Evolutionary conservation across 2,329 filamentous ascomycete genomes (phyloP).

Genomic region (Aspergillus arachidicola): DNA sequence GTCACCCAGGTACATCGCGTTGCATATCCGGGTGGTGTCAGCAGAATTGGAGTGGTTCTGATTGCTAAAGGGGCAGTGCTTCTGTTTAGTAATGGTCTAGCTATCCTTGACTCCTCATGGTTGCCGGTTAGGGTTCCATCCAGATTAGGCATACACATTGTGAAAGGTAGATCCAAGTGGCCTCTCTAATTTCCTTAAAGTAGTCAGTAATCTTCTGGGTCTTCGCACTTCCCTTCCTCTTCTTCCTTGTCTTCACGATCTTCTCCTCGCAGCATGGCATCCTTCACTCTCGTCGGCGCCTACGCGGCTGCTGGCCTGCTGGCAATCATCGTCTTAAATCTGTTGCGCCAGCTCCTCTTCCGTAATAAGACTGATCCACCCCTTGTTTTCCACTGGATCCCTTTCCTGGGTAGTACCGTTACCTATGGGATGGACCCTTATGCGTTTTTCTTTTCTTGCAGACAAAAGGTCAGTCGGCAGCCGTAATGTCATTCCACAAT

Average conservation of each 20-base stretch:
- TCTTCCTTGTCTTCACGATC: not conserved
- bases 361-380: conserved; percentile 68
- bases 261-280: conserved; percentile 18
- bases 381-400: conserved; percentile 79
- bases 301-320: conserved; percentile 17
- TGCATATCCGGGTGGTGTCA: conserved; percentile 11
- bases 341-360: conserved; percentile 22
- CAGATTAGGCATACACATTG: not conserved
- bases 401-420: conserved; percentile 52
- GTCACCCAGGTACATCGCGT: not conserved
- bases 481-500: not conserved
- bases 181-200: not conserved
- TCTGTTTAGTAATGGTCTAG: not conserved
- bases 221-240: not conserved
- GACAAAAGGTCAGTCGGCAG: conserved; percentile 64
- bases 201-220: not conserved
- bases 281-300: conserved; percentile 11
- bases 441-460: conserved; percentile 74
- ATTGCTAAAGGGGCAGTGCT: conserved; percentile 10
- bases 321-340: conserved; percentile 16
- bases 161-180: not conserved
- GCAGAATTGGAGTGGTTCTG: conserved; percentile 11
- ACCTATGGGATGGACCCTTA: conserved; percentile 63
- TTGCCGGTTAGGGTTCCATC: not conserved
- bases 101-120: not conserved